Evolutionary conservation across 2,329 filamentous ascomycete genomes (phyloP).

Genomic region (Nakataea oryzae): DNA sequence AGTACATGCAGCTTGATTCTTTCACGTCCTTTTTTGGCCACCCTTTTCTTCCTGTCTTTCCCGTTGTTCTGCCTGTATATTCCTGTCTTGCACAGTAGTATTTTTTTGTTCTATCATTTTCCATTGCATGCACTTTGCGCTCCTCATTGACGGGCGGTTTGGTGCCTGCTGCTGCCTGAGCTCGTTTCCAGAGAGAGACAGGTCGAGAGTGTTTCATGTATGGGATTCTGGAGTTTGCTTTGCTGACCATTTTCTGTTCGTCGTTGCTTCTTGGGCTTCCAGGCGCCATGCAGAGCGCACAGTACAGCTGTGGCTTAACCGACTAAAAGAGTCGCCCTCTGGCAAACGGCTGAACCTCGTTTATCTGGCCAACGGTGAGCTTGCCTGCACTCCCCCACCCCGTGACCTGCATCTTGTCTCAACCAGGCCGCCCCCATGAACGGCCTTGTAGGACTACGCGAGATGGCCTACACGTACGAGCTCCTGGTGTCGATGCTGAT

Average conservation of each 20-base stretch:
- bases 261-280: slow-evolving; percentile 6
- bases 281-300: slow-evolving; percentile 90
- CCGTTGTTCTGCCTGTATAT: not conserved
- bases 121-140: not conserved
- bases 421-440: not conserved
- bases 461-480: slow-evolving; percentile 1
- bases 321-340: slow-evolving; percentile 76
- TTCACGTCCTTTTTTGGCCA: not conserved
- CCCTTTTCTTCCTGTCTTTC: not conserved
- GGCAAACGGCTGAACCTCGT: slow-evolving; percentile 82
- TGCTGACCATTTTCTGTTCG: slow-evolving; percentile 19
- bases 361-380: slow-evolving; percentile 85
- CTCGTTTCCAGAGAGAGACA: not conserved
- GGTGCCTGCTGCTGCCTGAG: not conserved
- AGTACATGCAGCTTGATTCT: not conserved
- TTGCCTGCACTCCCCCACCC: slow-evolving; percentile 4
- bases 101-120: not conserved
- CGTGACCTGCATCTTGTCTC: not conserved
- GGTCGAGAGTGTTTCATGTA: not conserved
- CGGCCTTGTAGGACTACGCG: not conserved
- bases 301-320: slow-evolving; percentile 82
- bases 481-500: slow-evolving; percentile 5
- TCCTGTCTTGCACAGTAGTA: not conserved
- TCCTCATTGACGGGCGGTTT: not conserved
- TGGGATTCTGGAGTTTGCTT: slow-evolving; percentile 4